Percentiles rank a stretch among this genome's conserved stretches.
Evolutionary conservation across 805 yeast genomes (phyloP).

Genomic region (Cyberlindnera petersonii): DNA sequence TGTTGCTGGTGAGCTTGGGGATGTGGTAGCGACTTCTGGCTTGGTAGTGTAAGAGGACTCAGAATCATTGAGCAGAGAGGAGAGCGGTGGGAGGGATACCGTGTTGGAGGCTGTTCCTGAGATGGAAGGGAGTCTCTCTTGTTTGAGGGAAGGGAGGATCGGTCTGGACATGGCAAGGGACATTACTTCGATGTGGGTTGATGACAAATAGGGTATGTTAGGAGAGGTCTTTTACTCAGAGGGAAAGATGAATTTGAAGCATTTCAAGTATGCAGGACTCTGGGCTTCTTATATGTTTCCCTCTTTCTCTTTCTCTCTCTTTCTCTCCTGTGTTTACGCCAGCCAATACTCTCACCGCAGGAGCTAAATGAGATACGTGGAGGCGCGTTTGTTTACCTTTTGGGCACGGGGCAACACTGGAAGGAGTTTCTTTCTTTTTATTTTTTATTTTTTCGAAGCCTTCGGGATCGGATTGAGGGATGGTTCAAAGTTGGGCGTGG

Average conservation of each 20-base stretch:
- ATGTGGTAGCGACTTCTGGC: slow-evolving; percentile 1
- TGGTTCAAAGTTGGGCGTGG: no score
- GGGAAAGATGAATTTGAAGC: no score
- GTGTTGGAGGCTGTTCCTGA: neutral
- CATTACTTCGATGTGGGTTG: no score
- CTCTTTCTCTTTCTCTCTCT: no score
- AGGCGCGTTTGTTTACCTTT: slow-evolving; percentile 16
- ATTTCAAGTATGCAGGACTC: no score
- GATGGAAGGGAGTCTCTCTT: slow-evolving; percentile 9
- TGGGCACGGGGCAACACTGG: slow-evolving; percentile 3
- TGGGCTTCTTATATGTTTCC: no score
- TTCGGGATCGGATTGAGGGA: no score
- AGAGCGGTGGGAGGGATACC: slow-evolving; percentile 18
- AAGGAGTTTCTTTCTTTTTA: neutral
- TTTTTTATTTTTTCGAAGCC: no score
- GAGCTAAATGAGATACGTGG: slow-evolving; percentile 12
- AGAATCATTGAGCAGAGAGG: slow-evolving; percentile 14
- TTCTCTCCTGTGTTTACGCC: slow-evolving; percentile 3
- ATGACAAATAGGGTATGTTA: no score
- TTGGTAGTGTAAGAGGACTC: slow-evolving; percentile 8
- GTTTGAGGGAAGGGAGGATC: slow-evolving; percentile 16
- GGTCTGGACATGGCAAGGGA: slow-evolving; percentile 22
- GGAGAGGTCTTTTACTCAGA: no score
- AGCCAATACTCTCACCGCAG: slow-evolving; percentile 3
- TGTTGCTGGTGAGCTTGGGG: slow-evolving; percentile 13